These are phyloP conservation scores for Gilbertella persicaria DNA, from an alignment of 371 early-diverging fungal species.

Conservation along the genomic window DNA sequence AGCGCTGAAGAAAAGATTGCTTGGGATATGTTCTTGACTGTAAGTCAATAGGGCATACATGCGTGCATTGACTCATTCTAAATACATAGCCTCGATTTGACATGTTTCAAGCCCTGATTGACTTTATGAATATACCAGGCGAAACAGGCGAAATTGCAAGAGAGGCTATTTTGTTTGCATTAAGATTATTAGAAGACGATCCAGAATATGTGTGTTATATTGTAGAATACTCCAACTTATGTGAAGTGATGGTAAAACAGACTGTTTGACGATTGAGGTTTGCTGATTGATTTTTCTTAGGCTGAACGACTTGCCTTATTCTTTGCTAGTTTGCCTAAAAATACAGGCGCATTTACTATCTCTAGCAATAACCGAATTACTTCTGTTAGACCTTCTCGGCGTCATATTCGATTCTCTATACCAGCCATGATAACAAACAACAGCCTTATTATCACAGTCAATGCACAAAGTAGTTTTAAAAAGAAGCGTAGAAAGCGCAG, in stretches of 20 bases:
- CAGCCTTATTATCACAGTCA: conserved; percentile 46
- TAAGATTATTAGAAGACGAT: conserved; percentile 48
- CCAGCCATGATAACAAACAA: conserved; percentile 53
- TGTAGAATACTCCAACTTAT: conserved; percentile 52
- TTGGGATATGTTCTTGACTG: conserved; percentile 51
- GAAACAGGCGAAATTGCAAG: conserved; percentile 57
- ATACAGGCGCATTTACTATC: conserved; percentile 45
- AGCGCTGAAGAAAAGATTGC: conserved; percentile 51
- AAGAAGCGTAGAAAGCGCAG: conserved; percentile 53
- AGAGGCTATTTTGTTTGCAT: conserved; percentile 51
- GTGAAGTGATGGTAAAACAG: conserved; percentile 48
- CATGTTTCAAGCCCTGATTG: conserved; percentile 51
- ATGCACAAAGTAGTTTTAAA: conserved; percentile 47
- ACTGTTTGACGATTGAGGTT: background rate
- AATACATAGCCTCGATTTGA: conserved; percentile 48
- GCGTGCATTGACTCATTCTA: background rate
- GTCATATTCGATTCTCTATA: conserved; percentile 45
- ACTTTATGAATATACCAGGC: conserved; percentile 55
- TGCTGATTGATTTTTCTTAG: conserved; percentile 13
- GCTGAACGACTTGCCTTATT: conserved; percentile 46
- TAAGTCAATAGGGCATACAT: conserved; percentile 11
- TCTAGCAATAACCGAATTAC: conserved; percentile 41
- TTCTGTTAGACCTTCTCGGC: conserved; percentile 38
- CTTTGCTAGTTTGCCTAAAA: conserved; percentile 48
- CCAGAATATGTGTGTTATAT: conserved; percentile 56